Conservation (phyloP, 108 stramenopile genomes). For the Nannochloropsis oceanica region DNA sequence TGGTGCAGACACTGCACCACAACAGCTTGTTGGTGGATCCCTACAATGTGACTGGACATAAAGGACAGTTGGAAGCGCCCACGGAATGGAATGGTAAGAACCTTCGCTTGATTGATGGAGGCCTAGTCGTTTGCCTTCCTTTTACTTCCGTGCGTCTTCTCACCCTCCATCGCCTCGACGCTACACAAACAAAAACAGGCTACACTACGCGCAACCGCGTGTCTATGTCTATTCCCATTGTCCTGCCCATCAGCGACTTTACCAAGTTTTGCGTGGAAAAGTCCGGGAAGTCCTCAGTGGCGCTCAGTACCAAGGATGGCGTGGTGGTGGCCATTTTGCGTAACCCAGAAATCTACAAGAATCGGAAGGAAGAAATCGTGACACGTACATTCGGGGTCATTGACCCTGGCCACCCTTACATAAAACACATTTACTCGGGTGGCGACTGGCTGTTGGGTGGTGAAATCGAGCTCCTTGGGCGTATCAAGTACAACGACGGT, state of each 20-base stretch:
- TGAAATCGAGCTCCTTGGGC: conserved; percentile 81
- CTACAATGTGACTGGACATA: conserved; percentile 65
- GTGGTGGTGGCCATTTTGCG: conserved; percentile 74
- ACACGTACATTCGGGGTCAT: conserved; percentile 85
- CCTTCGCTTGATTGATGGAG: not conserved
- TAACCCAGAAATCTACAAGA: conserved; percentile 80
- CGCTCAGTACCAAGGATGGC: conserved; percentile 84
- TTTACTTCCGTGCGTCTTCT: not conserved
- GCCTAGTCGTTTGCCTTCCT: not conserved
- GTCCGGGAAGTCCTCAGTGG: conserved; percentile 55
- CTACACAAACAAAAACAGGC: not conserved
- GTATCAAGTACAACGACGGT: conserved; percentile 92
- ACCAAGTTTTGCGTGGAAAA: conserved; percentile 70
- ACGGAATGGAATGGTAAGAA: not conserved
- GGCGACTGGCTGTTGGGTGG: conserved; percentile 89
- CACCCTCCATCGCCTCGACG: no score
- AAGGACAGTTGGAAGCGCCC: not conserved
- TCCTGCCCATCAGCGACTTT: conserved; percentile 64
- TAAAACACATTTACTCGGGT: conserved; percentile 74
- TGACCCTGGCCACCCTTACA: conserved; percentile 90
- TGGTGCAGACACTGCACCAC: conserved; percentile 90
- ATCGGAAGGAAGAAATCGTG: conserved; percentile 94
- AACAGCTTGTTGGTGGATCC: conserved; percentile 88
- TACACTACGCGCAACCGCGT: conserved; percentile 58
- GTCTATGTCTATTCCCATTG: conserved; percentile 83